phyloP scores from a whole-genome alignment of 2,329 filamentous ascomycete species.

The Nemania diffusa region DNA sequence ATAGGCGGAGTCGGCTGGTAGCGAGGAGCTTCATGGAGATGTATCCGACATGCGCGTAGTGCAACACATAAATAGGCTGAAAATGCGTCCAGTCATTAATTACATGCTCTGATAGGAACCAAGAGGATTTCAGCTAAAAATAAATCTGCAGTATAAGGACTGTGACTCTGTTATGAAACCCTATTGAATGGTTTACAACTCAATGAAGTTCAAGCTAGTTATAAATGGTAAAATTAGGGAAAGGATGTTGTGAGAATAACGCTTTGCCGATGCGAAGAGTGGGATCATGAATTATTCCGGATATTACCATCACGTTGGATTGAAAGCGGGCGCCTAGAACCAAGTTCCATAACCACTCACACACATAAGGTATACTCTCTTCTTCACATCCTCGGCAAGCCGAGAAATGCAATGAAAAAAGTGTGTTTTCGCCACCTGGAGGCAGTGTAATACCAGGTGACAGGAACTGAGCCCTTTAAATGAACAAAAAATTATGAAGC shows the following conservation, averaged over 20 bases:
- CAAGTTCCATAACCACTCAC: too few relatives aligned
- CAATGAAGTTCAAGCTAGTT: neutral
- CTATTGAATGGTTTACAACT: neutral
- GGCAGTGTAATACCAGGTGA: too few relatives aligned
- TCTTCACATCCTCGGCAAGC: slow-evolving; percentile 19
- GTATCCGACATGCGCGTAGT: neutral
- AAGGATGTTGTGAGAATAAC: neutral
- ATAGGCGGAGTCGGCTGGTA: slow-evolving; percentile 3
- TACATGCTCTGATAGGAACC: neutral
- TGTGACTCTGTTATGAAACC: slow-evolving; percentile 11
- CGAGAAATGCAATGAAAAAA: slow-evolving; percentile 24
- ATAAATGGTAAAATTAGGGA: neutral
- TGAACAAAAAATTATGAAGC: slow-evolving; percentile 18
- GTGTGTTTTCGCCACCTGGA: neutral
- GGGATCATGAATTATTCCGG: neutral
- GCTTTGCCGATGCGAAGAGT: neutral
- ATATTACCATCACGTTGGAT: neutral
- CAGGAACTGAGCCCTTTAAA: slow-evolving; percentile 11
- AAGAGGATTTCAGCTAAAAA: slow-evolving; percentile 10
- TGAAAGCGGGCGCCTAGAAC: neutral
- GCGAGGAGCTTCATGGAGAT: slow-evolving; percentile 11
- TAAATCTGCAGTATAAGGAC: neutral
- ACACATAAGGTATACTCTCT: slow-evolving; percentile 11
- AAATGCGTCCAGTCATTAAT: neutral
- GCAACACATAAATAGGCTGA: slow-evolving; percentile 29